These are phyloP conservation scores for Begonia fuchsioides DNA, from an alignment of 306 rosid species.

Conservation along the genomic window DNA sequence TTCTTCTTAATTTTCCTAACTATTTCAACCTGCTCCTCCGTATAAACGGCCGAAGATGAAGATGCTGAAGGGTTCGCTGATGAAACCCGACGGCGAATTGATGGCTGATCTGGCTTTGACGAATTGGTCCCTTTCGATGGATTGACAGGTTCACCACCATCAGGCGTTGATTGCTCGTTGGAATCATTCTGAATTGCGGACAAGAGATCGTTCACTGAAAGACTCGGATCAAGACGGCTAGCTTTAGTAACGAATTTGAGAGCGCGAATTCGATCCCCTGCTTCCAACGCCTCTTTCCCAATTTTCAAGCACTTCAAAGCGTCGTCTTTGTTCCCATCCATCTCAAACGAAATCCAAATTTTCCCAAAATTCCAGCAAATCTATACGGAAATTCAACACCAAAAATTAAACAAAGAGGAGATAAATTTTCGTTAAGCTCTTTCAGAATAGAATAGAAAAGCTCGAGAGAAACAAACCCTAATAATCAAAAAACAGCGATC, in stretches of 20 bases:
- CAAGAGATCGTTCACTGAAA: slow-evolving; percentile 58
- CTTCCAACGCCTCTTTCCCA: slow-evolving; percentile 53
- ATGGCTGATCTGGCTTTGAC: slow-evolving; percentile 35
- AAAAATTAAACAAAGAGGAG: not conserved
- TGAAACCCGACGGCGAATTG: slow-evolving; percentile 45
- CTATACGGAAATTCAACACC: not conserved
- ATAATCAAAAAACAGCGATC: not conserved
- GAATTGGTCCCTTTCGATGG: slow-evolving; percentile 18
- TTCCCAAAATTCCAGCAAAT: slow-evolving; percentile 1
- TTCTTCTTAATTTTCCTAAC: slow-evolving; percentile 65
- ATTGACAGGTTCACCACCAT: slow-evolving; percentile 14
- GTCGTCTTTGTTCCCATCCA: slow-evolving; percentile 96
- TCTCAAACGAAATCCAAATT: slow-evolving; percentile 13
- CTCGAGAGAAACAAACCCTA: not conserved
- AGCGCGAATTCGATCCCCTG: slow-evolving; percentile 67
- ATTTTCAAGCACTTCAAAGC: slow-evolving; percentile 68
- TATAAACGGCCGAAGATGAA: slow-evolving; percentile 19
- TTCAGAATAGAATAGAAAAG: not conserved
- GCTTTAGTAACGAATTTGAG: slow-evolving; percentile 65
- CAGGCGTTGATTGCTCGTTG: slow-evolving; percentile 15
- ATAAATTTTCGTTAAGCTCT: no score
- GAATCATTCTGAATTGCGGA: slow-evolving; percentile 22
- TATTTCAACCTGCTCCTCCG: slow-evolving; percentile 56
- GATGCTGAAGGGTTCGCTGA: slow-evolving; percentile 24
- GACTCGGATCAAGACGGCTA: slow-evolving; percentile 67